Conservation (phyloP, 2,329 filamentous ascomycete species). For the Helicocarpus griseus region DNA sequence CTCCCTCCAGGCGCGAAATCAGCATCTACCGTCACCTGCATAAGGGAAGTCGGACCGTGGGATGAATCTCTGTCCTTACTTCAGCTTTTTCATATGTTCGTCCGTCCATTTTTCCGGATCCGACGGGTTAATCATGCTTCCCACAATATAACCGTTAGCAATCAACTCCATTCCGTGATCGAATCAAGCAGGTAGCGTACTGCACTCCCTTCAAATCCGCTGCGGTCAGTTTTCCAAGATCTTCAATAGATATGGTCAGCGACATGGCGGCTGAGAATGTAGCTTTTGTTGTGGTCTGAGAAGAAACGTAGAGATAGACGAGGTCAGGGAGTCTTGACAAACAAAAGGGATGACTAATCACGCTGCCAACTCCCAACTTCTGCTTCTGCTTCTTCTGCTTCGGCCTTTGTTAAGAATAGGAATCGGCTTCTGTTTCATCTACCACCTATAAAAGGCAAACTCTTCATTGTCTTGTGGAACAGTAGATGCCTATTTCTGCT, state of each 20-base stretch:
- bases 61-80: neutral
- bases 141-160: neutral
- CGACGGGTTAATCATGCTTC: neutral
- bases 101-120: slow-evolving; percentile 3
- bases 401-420: too few species aligned
- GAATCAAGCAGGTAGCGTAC: neutral
- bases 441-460: too few species aligned
- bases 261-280: neutral
- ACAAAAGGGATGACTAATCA: neutral
- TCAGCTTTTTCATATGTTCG: neutral
- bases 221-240: neutral
- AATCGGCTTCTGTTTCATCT: too few species aligned
- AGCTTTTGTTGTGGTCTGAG: neutral
- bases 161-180: neutral
- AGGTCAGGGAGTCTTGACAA: neutral
- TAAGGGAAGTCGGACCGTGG: neutral
- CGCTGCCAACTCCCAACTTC: too few species aligned
- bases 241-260: neutral
- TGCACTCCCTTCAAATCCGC: neutral
- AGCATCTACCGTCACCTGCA: neutral
- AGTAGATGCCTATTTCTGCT: too few species aligned
- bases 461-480: too few species aligned
- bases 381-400: too few species aligned
- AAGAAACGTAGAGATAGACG: neutral
- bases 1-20: neutral